Conservation (phyloP, 768 basidiomycete species). For the Trametes villosa region DNA sequence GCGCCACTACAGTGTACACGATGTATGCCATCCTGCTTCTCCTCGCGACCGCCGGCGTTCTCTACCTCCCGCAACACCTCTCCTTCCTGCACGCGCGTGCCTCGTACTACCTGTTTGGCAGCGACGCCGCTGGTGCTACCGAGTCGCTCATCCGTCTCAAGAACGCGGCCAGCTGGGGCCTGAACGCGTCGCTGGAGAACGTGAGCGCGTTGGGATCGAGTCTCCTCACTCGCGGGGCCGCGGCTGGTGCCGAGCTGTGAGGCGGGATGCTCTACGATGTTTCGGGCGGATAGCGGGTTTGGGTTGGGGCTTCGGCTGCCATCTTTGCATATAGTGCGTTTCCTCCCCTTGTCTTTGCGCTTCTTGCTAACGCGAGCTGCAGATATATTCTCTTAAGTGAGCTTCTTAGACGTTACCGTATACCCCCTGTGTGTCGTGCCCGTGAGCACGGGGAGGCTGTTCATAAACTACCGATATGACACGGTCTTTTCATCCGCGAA, state of each 20-base stretch:
- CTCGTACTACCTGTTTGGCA: slow-evolving; percentile 67
- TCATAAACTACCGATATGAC: not conserved
- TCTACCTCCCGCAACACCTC: slow-evolving; percentile 64
- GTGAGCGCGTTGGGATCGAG: slow-evolving; percentile 6
- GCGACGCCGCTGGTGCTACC: slow-evolving; percentile 37
- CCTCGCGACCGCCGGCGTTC: slow-evolving; percentile 52
- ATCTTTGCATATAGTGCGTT: not conserved
- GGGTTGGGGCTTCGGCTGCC: not conserved
- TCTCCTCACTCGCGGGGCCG: not conserved
- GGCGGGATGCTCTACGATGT: not conserved
- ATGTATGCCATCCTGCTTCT: slow-evolving; percentile 46
- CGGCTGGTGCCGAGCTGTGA: not conserved
- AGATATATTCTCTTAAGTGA: not conserved
- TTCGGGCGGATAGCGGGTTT: not conserved
- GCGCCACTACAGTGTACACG: slow-evolving; percentile 42
- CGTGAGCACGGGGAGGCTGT: not conserved
- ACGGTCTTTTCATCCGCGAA: too few species aligned
- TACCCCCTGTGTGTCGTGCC: too few species aligned
- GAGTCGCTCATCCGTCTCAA: slow-evolving; percentile 15
- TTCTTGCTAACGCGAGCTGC: not conserved
- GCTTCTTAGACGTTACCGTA: not conserved
- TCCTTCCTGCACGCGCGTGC: slow-evolving; percentile 54
- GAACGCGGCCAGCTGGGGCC: slow-evolving; percentile 3
- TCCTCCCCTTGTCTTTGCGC: not conserved
- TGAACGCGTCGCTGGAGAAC: slow-evolving; percentile 11